These are phyloP conservation scores for Melampsora larici-populina DNA, from an alignment of 1,284 basidiomycete species.

Conservation along the genomic window DNA sequence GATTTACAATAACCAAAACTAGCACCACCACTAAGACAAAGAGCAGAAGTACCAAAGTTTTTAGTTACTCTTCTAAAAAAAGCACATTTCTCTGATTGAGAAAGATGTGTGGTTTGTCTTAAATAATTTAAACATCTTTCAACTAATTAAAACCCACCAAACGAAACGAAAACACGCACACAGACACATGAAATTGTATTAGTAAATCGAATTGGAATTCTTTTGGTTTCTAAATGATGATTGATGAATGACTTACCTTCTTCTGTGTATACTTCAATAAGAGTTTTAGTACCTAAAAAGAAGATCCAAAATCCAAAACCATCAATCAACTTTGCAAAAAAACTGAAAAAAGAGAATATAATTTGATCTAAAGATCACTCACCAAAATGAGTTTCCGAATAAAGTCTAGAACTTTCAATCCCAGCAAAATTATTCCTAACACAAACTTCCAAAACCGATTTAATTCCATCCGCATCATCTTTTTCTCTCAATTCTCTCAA, in stretches of 20 bases:
- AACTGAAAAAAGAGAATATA: neutral
- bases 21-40: slow-evolving; percentile 91
- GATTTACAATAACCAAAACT: slow-evolving; percentile 75
- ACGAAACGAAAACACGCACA: slow-evolving; percentile 3
- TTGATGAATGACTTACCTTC: slow-evolving; percentile 69
- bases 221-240: neutral
- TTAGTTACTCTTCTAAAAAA: slow-evolving; percentile 86
- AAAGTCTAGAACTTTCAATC: slow-evolving; percentile 81
- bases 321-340: neutral
- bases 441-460: slow-evolving; percentile 88
- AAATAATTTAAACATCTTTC: slow-evolving; percentile 63
- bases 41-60: slow-evolving; percentile 82
- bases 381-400: slow-evolving; percentile 69
- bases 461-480: slow-evolving; percentile 75
- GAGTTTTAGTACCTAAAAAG: slow-evolving; percentile 26
- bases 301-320: neutral
- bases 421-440: slow-evolving; percentile 92
- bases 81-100: slow-evolving; percentile 79
- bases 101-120: slow-evolving; percentile 67
- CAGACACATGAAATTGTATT: too few species aligned
- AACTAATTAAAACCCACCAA: slow-evolving; percentile 45
- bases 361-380: neutral
- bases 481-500: slow-evolving; percentile 64
- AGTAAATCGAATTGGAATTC: too few species aligned
- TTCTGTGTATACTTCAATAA: slow-evolving; percentile 64